Conservation (phyloP, 345 rosid genomes). For the Balakata baccata region DNA sequence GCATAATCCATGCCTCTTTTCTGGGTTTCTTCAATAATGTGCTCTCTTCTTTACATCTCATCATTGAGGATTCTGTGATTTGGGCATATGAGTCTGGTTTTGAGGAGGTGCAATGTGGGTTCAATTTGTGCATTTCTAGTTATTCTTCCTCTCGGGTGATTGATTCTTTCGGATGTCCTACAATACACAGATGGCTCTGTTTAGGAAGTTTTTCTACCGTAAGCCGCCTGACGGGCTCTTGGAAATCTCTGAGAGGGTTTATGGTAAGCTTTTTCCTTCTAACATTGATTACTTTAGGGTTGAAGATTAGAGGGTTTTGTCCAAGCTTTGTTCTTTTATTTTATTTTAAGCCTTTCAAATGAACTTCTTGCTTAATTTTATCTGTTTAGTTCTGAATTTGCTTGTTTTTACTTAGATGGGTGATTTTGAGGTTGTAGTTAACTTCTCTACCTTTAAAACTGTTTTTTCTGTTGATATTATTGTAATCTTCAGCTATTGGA, state of each 20-base stretch:
- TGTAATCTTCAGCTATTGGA: neutral
- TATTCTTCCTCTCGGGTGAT: neutral
- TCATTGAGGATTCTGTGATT: slow-evolving; percentile 17
- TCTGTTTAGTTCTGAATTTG: neutral
- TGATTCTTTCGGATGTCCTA: slow-evolving; percentile 3
- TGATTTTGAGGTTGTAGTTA: neutral
- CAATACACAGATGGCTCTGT: slow-evolving; percentile 48
- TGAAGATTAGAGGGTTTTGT: neutral
- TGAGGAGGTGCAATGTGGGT: slow-evolving; percentile 26
- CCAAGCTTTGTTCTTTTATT: neutral
- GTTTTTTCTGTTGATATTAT: neutral
- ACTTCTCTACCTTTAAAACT: neutral
- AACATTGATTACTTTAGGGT: slow-evolving; percentile 14
- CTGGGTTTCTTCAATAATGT: slow-evolving; percentile 1
- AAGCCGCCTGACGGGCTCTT: slow-evolving; percentile 75
- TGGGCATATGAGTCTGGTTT: slow-evolving; percentile 7
- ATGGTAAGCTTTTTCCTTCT: slow-evolving; percentile 43
- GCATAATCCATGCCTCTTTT: slow-evolving; percentile 30
- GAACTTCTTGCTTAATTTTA: neutral
- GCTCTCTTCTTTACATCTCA: slow-evolving; percentile 15
- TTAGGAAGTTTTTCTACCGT: slow-evolving; percentile 63
- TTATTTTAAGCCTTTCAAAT: too few relatives aligned
- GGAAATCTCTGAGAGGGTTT: slow-evolving; percentile 81
- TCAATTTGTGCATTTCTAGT: slow-evolving; percentile 17
- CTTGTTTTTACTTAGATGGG: neutral